Evolutionary conservation across 139 green algal genomes (phyloP).

Genomic region (Deuterostichococcus epilithicus): DNA sequence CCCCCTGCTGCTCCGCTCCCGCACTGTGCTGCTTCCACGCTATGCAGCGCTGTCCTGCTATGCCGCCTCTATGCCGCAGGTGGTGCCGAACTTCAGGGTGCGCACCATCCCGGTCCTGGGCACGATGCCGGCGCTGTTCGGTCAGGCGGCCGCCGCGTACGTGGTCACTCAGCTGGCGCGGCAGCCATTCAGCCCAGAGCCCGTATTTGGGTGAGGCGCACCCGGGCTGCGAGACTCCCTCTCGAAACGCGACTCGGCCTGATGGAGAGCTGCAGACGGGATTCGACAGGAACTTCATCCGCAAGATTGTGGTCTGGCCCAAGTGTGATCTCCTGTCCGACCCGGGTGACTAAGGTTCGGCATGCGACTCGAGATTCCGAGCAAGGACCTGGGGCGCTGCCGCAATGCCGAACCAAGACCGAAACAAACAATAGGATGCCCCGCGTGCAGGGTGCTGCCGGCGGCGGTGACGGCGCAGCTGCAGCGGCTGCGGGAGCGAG

Average conservation of each 20-base stretch:
- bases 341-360: too few relatives aligned
- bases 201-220: constrained; percentile 54
- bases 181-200: constrained; percentile 54
- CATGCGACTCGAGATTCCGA: too few relatives aligned
- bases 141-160: constrained; percentile 77
- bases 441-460: background rate
- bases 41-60: background rate
- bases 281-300: too few relatives aligned
- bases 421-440: background rate
- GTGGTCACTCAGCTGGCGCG: constrained; percentile 81
- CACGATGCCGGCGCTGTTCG: constrained; percentile 89
- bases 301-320: too few relatives aligned
- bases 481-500: constrained; percentile 67
- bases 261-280: too few relatives aligned
- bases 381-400: too few relatives aligned
- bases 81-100: constrained; percentile 94
- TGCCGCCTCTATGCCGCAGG: constrained; percentile 48
- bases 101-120: constrained; percentile 94
- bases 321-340: too few relatives aligned
- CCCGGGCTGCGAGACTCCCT: background rate
- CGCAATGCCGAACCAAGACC: too few relatives aligned
- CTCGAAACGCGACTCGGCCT: background rate
- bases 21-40: too few relatives aligned
- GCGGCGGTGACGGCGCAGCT: constrained; percentile 36
- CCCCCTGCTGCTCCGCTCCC: too few relatives aligned